Percentiles rank a stretch among this genome's conserved stretches.
Evolutionary conservation across 2,329 filamentous ascomycete genomes (phyloP).

Genomic region (Ophiosphaerella korrae): DNA sequence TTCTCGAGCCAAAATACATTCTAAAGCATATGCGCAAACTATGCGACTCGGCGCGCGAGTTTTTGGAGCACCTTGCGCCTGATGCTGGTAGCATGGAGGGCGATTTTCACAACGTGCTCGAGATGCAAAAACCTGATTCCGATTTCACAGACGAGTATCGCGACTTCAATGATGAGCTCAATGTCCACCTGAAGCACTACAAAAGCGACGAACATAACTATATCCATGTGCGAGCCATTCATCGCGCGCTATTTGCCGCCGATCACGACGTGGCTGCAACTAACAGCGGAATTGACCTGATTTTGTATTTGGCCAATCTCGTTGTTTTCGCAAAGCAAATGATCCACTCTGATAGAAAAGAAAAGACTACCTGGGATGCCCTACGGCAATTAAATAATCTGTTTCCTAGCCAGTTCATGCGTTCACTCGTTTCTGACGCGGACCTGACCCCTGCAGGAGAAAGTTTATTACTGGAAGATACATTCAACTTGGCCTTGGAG

Average conservation of each 20-base stretch:
- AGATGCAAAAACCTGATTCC: slow-evolving; percentile 44
- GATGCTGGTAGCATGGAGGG: slow-evolving; percentile 24
- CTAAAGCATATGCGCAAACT: slow-evolving; percentile 49
- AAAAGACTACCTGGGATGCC: slow-evolving; percentile 35
- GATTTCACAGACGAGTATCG: slow-evolving; percentile 47
- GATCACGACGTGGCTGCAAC: slow-evolving; percentile 20
- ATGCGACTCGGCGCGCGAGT: slow-evolving; percentile 31
- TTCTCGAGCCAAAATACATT: slow-evolving; percentile 50
- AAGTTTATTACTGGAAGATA: slow-evolving; percentile 50
- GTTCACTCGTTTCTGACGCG: slow-evolving; percentile 17
- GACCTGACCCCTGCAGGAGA: slow-evolving; percentile 34
- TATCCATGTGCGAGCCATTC: slow-evolving; percentile 47
- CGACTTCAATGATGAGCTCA: slow-evolving; percentile 41
- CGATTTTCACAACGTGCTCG: slow-evolving; percentile 28
- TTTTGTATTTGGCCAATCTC: slow-evolving; percentile 54
- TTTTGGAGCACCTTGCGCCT: slow-evolving; percentile 39
- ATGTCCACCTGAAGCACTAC: slow-evolving; percentile 44
- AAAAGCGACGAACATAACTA: slow-evolving; percentile 47
- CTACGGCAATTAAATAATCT: slow-evolving; percentile 39
- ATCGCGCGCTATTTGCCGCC: slow-evolving; percentile 47
- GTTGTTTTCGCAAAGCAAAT: slow-evolving; percentile 49
- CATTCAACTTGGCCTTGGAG: slow-evolving; percentile 57
- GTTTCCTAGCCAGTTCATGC: slow-evolving; percentile 45
- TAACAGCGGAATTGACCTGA: slow-evolving; percentile 43
- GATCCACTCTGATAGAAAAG: slow-evolving; percentile 33